phyloP scores from a whole-genome alignment of 1,139 yeast species.

The Yamadazyma buinensis region DNA sequence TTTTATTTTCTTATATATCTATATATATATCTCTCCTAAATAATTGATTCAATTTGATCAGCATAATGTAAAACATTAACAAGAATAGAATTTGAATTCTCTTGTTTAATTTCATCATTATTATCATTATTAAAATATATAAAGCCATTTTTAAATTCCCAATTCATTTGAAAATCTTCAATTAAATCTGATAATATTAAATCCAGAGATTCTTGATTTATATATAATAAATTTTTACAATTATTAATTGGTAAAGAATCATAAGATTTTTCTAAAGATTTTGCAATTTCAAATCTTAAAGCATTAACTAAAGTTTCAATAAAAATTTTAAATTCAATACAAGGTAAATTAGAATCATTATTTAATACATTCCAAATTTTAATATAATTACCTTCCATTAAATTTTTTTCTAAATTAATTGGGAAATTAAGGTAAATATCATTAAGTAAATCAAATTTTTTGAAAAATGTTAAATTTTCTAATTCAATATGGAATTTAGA shows the following conservation, averaged over 20 bases:
- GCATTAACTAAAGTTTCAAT: constrained; percentile 66
- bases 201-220: constrained; percentile 60
- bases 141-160: constrained; percentile 60
- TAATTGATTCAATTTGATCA: constrained; percentile 81
- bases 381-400: constrained; percentile 95
- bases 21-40: constrained; percentile 29
- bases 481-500: constrained; percentile 88
- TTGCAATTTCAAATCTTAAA: constrained; percentile 83
- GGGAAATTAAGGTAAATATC: constrained; percentile 75
- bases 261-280: constrained; percentile 79
- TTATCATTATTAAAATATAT: constrained; percentile 50
- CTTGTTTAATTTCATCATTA: constrained; percentile 19
- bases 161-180: constrained; percentile 48
- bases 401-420: constrained; percentile 82
- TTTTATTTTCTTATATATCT: neutral
- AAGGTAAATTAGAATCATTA: constrained; percentile 49
- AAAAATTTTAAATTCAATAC: constrained; percentile 58
- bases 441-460: constrained; percentile 39
- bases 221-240: constrained; percentile 76
- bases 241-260: constrained; percentile 72
- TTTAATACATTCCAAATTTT: constrained; percentile 81
- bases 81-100: constrained; percentile 36
- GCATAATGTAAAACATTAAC: constrained; percentile 74
- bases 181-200: constrained; percentile 55
- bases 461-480: constrained; percentile 60